Base-by-base conservation (phyloP, 441 rosid genomes). In the Dalechampia spathulata region DNA sequence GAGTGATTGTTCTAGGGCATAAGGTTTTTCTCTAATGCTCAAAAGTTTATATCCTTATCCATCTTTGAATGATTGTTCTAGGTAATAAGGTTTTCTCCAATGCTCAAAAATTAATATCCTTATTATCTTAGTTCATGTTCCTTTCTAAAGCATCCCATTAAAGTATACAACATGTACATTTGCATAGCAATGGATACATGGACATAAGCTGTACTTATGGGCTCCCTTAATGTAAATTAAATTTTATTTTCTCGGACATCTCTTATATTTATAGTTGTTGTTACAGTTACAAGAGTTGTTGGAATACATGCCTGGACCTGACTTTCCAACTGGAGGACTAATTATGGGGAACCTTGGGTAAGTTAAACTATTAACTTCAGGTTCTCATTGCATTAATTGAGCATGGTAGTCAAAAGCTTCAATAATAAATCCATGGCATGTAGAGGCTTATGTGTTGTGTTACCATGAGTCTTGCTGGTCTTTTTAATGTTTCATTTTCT, bases 231-330 rank as follows among this genome's bases (percentile, higher is more conserved):
- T 28, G 7, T 17, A 11, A 17, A 16, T 17, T 17, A 15, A 3
- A 11, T 28, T n/a, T 25, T 27, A 15, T 38, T 3, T 10, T 23
- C 4, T 16, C 10, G 22, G 45, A 6, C 10, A 6, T 41, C 22
- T 41, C 43, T 39, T 38, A 40, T 19, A 3, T 43, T 4, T 34
- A 36, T 13, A 4, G 38, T 38, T 34, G 16, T 55, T 65, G 43
- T 61, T 36, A 40, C 73, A 92, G 99, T 65, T 92, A 77, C 99
- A 89, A 83, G 99, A 92, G 66, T 66, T 92, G 73, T 72, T 92
- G 77, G 99, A 89, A 65, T 87, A 92, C 81, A 92, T 92, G 97
- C 99, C 99, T 62, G 99, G 95, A 41, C 99, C 99, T 21, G 99
- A 92, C 77, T 92, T 92, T 69, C 99, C 99, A 40, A 92, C 99